Evolutionary conservation across 2,329 filamentous ascomycete species (phyloP), one percentile per base, ranked within the genome.

Genomic region (Colletotrichum musicola): DNA sequence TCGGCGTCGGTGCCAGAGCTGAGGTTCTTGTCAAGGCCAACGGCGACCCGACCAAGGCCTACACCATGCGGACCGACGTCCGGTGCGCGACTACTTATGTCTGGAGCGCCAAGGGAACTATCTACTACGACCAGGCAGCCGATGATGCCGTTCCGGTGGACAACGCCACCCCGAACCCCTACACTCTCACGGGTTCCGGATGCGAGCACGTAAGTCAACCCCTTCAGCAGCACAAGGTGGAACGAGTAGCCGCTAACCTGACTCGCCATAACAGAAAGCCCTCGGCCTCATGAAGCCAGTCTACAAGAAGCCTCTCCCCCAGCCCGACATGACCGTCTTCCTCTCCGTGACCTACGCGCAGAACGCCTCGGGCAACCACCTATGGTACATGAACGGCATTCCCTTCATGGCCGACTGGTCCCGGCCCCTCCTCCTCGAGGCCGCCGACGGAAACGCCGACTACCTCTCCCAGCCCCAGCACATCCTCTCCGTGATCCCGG

Each of bases 371-470:
- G 67, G 63, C 1, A 69, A 69, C 47, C 46, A 54, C 7, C 1
- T 68, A 6, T 69, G 67, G 63, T 4, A 49, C 1, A 63, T 69
- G 67, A 69, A 69, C 12, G 53, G 57, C 9, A 58, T 69, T 6
- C 57, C 63, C 2, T 69, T 68, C 57, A n/a, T 53, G 38, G 67
- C 67, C 4, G 67, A 69, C 27, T 69, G 67, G 67, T 47, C 38
- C 1, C 67, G 67, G 5, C 67, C 67, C 6, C 42, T 69, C 10
- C 35, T 57, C 4, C 47, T 69, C 4, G 67, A 69, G 42, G 67
- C 67, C 1, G 57, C 40, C 2, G 67, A 54, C 22, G 67, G 57
- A 3, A 35, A 59, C 1, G 25, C n/a, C 1, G 27, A 67, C 10
- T 68, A 69, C 18, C 67, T 63, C 20, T 22, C 54, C n/a, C 35